Evolutionary conservation across 139 green algal genomes (phyloP).

Genomic region (Volvox africanus): DNA sequence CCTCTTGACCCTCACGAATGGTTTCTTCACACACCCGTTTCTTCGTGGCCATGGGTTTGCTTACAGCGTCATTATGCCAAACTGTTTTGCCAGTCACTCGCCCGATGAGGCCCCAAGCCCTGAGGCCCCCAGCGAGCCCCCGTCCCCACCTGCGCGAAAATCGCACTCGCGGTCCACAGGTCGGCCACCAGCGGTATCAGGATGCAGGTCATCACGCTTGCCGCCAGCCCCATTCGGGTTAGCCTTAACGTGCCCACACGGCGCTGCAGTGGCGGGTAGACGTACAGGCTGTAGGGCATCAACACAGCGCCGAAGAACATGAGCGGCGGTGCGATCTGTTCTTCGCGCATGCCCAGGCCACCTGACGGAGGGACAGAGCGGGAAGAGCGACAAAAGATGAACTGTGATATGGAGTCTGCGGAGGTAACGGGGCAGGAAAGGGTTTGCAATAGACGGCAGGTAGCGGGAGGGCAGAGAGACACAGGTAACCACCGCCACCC

Average conservation of each 20-base stretch:
- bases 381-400: neutral
- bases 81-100: too few relatives aligned
- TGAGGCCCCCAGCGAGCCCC: too few relatives aligned
- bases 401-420: too few relatives aligned
- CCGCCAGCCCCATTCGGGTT: constrained; percentile 58
- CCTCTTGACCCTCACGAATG: too few relatives aligned
- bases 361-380: constrained; percentile 18
- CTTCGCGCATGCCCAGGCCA: constrained; percentile 66
- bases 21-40: too few relatives aligned
- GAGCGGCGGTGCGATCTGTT: constrained; percentile 70
- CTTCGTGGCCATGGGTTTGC: too few relatives aligned
- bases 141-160: neutral
- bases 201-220: constrained; percentile 45
- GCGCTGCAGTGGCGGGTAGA: constrained; percentile 66
- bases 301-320: constrained; percentile 68
- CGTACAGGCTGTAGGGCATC: constrained; percentile 57
- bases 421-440: too few relatives aligned
- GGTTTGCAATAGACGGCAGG: too few relatives aligned
- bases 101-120: too few relatives aligned
- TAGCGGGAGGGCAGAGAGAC: too few relatives aligned
- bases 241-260: constrained; percentile 55
- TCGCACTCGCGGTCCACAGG: neutral
- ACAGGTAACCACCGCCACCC: too few relatives aligned
- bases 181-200: constrained; percentile 56
- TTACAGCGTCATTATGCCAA: too few relatives aligned